A percentile compares a stretch with the other conserved stretches of the same genome.
These are phyloP conservation scores for Hyparrhenia diplandra DNA, from an alignment of 176 grass and related monocot species.

Conservation along the genomic window DNA sequence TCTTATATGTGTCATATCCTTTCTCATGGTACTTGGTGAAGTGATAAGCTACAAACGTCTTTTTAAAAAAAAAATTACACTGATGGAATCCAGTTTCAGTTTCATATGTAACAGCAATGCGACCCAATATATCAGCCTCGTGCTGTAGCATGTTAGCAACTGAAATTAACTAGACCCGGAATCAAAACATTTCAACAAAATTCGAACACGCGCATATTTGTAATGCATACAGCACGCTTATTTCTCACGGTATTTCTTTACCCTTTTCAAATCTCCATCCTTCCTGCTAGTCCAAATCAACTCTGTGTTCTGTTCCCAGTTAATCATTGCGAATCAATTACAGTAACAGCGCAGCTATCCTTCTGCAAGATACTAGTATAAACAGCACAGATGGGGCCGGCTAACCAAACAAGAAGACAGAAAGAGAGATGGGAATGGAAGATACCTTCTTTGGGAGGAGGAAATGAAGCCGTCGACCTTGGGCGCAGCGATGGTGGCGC, in stretches of 20 bases:
- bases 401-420: neutral
- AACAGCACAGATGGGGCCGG: neutral
- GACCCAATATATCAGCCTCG: neutral
- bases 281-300: neutral
- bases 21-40: neutral
- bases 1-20: neutral
- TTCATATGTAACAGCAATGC: neutral
- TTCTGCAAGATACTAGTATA: no score
- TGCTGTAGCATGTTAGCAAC: neutral
- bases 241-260: no score
- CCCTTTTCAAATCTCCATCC: neutral
- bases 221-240: neutral
- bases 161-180: neutral
- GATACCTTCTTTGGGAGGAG: constrained; percentile 62
- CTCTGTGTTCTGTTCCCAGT: neutral
- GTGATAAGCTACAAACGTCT: neutral
- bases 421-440: neutral
- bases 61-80: neutral
- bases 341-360: neutral
- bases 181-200: neutral
- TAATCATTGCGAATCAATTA: neutral
- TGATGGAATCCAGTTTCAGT: neutral
- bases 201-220: neutral
- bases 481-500: constrained; percentile 58
- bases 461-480: constrained; percentile 83